Conservation (phyloP, 768 basidiomycete genomes). For the Boletus barrowsii region DNA sequence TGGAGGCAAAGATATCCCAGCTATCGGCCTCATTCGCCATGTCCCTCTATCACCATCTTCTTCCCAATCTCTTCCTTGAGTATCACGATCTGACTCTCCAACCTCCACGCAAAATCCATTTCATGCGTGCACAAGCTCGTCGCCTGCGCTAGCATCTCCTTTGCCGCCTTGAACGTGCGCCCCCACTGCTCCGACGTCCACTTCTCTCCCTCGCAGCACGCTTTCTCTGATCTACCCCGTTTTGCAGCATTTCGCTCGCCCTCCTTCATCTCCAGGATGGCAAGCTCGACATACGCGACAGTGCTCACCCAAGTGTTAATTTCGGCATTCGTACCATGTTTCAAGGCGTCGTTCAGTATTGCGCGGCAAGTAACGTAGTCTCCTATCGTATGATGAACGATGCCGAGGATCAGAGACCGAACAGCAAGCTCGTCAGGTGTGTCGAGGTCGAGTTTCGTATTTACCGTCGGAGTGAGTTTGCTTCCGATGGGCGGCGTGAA, state of each 20-base stretch:
- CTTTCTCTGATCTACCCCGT: conserved; percentile 22
- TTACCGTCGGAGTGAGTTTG: conserved; percentile 1
- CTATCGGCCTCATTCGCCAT: conserved; percentile 2
- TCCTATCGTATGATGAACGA: conserved; percentile 57
- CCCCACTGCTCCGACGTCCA: conserved; percentile 39
- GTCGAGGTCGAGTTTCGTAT: conserved; percentile 47
- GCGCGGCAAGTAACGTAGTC: conserved; percentile 42
- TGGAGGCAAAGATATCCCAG: too few relatives aligned
- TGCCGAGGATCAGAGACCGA: conserved; percentile 66
- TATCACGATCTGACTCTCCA: conserved; percentile 71
- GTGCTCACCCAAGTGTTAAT: conserved; percentile 67
- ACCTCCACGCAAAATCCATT: conserved; percentile 59
- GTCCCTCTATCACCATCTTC: conserved; percentile 51
- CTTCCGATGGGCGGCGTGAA: conserved; percentile 46
- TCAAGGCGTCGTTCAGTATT: conserved; percentile 52
- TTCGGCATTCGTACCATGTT: conserved; percentile 37
- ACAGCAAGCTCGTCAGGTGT: conserved; percentile 69
- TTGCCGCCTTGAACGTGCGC: conserved; percentile 45
- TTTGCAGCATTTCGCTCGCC: conserved; percentile 37
- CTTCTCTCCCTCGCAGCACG: conserved; percentile 5
- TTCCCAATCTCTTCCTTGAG: conserved; percentile 63
- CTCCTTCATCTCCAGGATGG: conserved; percentile 65
- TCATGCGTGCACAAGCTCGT: conserved; percentile 45
- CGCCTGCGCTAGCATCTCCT: conserved; percentile 50
- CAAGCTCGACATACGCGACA: conserved; percentile 66